Evolutionary conservation across 2,329 filamentous ascomycete genomes (phyloP).

Genomic region (Aspergillus puulaauensis): DNA sequence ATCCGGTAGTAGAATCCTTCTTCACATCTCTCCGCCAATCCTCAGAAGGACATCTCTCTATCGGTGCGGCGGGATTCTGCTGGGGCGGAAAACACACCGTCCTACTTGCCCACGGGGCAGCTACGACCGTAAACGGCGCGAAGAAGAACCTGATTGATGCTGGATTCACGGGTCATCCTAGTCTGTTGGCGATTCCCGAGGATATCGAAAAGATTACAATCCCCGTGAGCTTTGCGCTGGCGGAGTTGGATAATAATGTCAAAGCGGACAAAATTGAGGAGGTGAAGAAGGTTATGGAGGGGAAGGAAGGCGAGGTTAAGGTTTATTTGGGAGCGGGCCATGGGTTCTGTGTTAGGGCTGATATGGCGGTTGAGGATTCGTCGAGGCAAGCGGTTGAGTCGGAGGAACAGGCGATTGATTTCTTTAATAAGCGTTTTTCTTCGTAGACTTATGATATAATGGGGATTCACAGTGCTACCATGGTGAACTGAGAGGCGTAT

Average conservation of each 20-base stretch:
- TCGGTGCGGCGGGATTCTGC: slow-evolving; percentile 61
- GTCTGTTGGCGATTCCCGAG: slow-evolving; percentile 46
- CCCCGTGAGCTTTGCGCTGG: slow-evolving; percentile 26
- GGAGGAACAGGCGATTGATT: slow-evolving; percentile 27
- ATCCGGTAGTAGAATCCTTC: slow-evolving; percentile 40
- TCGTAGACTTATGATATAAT: neutral
- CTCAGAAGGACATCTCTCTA: slow-evolving; percentile 34
- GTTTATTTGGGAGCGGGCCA: slow-evolving; percentile 27
- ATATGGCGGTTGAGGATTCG: slow-evolving; percentile 21
- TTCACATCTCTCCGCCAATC: slow-evolving; percentile 36
- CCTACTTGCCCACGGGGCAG: slow-evolving; percentile 45
- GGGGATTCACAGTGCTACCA: too few relatives aligned
- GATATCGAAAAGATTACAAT: slow-evolving; percentile 42
- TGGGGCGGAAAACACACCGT: slow-evolving; percentile 61
- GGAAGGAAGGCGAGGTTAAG: slow-evolving; percentile 24
- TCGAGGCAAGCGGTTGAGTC: slow-evolving; percentile 25
- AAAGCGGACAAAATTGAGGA: slow-evolving; percentile 19
- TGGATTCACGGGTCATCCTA: slow-evolving; percentile 56
- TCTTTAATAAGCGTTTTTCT: slow-evolving; percentile 16
- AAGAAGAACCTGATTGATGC: slow-evolving; percentile 47
- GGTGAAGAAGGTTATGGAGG: slow-evolving; percentile 22
- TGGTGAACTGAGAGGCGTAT: too few relatives aligned
- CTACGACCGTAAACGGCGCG: slow-evolving; percentile 11
- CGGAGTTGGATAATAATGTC: slow-evolving; percentile 20
- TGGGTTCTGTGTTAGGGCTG: slow-evolving; percentile 29